Evolutionary conservation across 495 filamentous ascomycete genomes (phyloP), one percentile per base, ranked within the genome.

Genomic region (Podospora tetraspora): DNA sequence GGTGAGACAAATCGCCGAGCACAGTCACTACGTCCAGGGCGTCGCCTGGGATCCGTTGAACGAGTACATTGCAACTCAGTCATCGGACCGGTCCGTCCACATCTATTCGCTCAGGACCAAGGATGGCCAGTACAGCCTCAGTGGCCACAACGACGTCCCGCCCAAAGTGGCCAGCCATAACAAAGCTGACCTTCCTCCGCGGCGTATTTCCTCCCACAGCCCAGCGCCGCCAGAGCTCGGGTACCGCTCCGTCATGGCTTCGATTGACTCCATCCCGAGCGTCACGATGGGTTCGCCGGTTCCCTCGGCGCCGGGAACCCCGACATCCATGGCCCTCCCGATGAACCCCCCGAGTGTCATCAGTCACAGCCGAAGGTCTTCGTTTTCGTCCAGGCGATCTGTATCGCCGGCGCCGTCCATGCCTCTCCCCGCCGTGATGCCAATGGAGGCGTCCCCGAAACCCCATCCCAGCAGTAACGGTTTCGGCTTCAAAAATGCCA

Each of bases 41-140:
- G 95, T 99, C 21, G 93, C 96, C 2, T 99, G 95, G 95, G 95
- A 99, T 79, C 95, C 95, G 37, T 80, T 97, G 30, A 99, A 99
- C 78, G 95, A 99, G 82, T 99, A 91, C 77, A 91, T 99, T 59
- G 95, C 96, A 23, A 99, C 95, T 23, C 95, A 99, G 76, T 98
- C 95, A 2, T 99, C 95, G 1, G 95, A 99, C 79, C 89, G 95
- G 73, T 97, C 95, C 1, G 94, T 97, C 22, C 95, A 99, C 79
- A 94, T 99, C 70, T 98, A 98, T 79, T 93, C 88, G 16, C 80
- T 99, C 69, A 96, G 92, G 80, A 97, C 92, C 6, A 98, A 98
- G 72, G 95, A 99, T 76, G 95, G 96, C 24, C 92, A 95, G 69
- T 97, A 97, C 76, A 91, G 93, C 0, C 83, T 99, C 61, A 79